Evolutionary conservation across 805 yeast species (phyloP), one percentile per base, ranked within the genome.

Genomic region (Lipomyces spencermartinsiae): DNA sequence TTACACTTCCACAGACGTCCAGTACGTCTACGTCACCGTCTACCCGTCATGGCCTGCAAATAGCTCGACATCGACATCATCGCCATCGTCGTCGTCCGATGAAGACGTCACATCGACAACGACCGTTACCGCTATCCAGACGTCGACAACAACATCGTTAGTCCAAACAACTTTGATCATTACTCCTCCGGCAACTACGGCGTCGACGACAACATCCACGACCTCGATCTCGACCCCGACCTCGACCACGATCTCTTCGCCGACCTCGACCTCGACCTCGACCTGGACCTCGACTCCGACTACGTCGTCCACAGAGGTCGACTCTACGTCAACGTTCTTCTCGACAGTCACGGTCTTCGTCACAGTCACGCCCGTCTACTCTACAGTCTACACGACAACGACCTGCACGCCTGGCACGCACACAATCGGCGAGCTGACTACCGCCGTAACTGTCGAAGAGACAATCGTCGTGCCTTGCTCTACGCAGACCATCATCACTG

Each of bases 331-430:
- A 3, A 67, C 70, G 31, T 46, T 61, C 53, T 64, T 33, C 62
- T 39, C 68, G 54, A 65, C 71, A 19, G 57, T 66, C 54, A 65
- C 69, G 31, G 33, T 65, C 22, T 58, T 39, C 61, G 57, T 58
- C n/a, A 65, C 71, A 16, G 68, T 68, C 37, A 64, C 71, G 14
- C 65, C 69, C 33, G 53, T 59, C n/a, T 35, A 51, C 65, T 63
- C 62, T 25, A 63, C 67, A 22, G 66, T 33, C 51, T 56, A 54
- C 61, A 55, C 68, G 22, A 65, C 71, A 22, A 59, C 64, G 43
- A 55, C 62, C 33, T 58, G 61, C 34, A 25, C 63, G 33, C 69
- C 69, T 16, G 69, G 68, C 14, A 54, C 58, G 58, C 64, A 61
- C 65, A 58, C 61, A 16, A 53, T 64, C 35, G 65, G 46, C 57